Base-by-base conservation (phyloP, 768 basidiomycete species). In the Mycena chlorophos region DNA sequence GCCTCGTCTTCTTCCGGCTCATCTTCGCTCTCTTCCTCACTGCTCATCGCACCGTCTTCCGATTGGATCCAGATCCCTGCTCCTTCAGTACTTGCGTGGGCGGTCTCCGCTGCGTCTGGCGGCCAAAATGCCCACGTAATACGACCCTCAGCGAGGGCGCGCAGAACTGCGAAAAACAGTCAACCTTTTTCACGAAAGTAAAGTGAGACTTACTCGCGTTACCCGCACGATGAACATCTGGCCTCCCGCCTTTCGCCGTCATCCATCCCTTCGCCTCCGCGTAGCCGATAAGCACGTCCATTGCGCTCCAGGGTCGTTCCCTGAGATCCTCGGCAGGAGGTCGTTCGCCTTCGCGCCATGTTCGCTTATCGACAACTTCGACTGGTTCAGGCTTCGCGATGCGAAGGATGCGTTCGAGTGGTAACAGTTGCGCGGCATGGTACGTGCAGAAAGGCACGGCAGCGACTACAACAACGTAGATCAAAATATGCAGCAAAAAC, bases 81-180 rank as follows among this genome's bases (percentile, higher is more conserved):
- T 10, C 69, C 75, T 26, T 67, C 64, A 6, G 65, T 66, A n/a
- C 56, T 64, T 45, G 69, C 65, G 29, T 69, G 55, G 12, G 56
- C 55, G 8, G 72, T 53, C 39, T 56, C 49, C 16, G 68, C 68
- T 3, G 67, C 75, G 1, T 67, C 79, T 13, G 88, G 86, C 6
- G 93, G 92, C 84, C 87, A 89, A 71, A 94, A 95, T 27, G 83
- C 88, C 94, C 94, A 97, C 20, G 76, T 74, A 42, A 96, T 76
- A 57, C 76, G 79, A 20, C 88, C 90, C 70, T 97, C 94, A 0
- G 93, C 89, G 23, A 95, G 73, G n/a, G 82, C 71, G 43, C 93
- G 83, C 58, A 97, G 75, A 54, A 95, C 93, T 95, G 25, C 45
- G 45, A 53, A 2, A 50, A 51, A 54, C 25, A 50, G 38, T 46